Percentiles rank a stretch among this genome's conserved stretches.
Evolutionary conservation across 2,329 filamentous ascomycete species (phyloP).

Genomic region (Fusarium pininemorale): DNA sequence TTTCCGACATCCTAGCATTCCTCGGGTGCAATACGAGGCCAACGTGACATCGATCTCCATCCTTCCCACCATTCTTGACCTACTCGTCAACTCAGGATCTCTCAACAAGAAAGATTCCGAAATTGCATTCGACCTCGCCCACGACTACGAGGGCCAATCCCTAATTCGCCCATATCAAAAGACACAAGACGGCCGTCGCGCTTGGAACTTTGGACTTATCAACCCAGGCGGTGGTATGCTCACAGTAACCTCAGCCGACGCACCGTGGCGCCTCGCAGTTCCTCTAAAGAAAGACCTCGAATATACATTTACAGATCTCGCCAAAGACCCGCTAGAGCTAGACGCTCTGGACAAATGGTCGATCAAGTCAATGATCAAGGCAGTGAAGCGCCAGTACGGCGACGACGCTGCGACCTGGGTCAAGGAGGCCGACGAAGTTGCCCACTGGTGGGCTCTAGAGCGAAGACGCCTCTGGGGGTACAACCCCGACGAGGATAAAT

Average conservation of each 20-base stretch:
- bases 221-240: conserved; percentile 48
- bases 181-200: conserved; percentile 34
- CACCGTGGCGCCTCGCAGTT: conserved; percentile 45
- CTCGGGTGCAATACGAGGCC: conserved; percentile 42
- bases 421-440: conserved; percentile 30
- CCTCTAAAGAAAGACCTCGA: conserved; percentile 45
- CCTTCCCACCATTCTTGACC: conserved; percentile 46
- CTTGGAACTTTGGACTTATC: conserved; percentile 48
- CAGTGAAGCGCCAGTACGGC: conserved; percentile 36
- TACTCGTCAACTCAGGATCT: conserved; percentile 45
- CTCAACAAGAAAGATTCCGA: conserved; percentile 35
- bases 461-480: conserved; percentile 36
- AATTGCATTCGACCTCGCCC: conserved; percentile 41
- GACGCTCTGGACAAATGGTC: conserved; percentile 40
- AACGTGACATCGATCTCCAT: conserved; percentile 45
- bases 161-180: conserved; percentile 42
- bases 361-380: conserved; percentile 34
- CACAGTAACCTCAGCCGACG: conserved; percentile 44
- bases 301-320: conserved; percentile 46
- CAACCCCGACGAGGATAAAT: conserved; percentile 22
- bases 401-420: conserved; percentile 43
- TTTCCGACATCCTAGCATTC: conserved; percentile 46
- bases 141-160: conserved; percentile 48
- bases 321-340: conserved; percentile 43
- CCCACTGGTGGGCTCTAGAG: conserved; percentile 34